Conservation (phyloP, 306 rosid genomes). For the Corylus heterophylla region DNA sequence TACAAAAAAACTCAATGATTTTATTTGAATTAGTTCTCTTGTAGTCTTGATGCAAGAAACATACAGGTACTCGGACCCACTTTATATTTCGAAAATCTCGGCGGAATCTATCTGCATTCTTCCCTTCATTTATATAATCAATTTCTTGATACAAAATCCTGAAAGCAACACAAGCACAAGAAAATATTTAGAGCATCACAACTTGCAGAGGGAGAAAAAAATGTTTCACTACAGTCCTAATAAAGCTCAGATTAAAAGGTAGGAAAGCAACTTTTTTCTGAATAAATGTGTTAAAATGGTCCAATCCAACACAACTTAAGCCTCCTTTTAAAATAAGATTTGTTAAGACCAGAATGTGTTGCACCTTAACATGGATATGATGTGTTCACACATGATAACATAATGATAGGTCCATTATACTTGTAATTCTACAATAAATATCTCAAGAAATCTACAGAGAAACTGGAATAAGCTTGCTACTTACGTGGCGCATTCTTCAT, state of each 20-base stretch:
- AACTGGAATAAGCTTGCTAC: constrained; percentile 21
- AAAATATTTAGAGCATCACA: constrained; percentile 15
- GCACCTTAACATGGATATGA: background rate
- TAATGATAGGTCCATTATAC: background rate
- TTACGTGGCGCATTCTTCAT: constrained; percentile 94
- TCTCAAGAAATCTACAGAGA: constrained; percentile 12
- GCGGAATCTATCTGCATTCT: constrained; percentile 83
- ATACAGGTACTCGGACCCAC: constrained; percentile 96
- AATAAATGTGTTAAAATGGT: background rate
- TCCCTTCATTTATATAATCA: constrained; percentile 89
- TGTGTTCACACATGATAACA: background rate
- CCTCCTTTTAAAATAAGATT: background rate
- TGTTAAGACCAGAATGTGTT: background rate
- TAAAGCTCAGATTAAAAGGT: background rate
- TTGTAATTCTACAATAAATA: background rate
- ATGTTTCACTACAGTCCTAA: background rate
- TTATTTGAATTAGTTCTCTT: constrained; percentile 12
- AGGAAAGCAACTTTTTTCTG: background rate
- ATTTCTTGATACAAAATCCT: constrained; percentile 93
- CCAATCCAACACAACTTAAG: background rate
- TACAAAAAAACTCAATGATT: too few species aligned
- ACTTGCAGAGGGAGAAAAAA: constrained; percentile 7
- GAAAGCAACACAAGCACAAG: constrained; percentile 26
- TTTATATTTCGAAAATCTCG: constrained; percentile 82
- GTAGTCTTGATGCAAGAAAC: constrained; percentile 47